Conservation (phyloP, 768 basidiomycete species). For the Pleurotus pulmonarius region DNA sequence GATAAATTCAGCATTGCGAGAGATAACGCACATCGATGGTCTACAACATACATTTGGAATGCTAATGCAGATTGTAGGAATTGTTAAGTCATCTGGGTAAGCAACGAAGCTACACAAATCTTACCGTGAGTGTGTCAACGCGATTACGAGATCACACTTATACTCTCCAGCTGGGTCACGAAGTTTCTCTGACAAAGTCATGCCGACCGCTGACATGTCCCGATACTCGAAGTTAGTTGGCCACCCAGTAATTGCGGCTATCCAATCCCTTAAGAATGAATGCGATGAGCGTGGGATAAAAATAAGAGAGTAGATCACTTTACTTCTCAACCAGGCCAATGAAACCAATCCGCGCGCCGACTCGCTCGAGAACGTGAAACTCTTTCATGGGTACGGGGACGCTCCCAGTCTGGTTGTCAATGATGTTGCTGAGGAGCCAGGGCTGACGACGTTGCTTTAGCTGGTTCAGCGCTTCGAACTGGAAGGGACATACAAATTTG, state of each 20-base stretch:
- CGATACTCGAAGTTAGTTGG: constrained; percentile 56
- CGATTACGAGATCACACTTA: not conserved
- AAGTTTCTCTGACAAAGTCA: constrained; percentile 47
- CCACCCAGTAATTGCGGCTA: constrained; percentile 63
- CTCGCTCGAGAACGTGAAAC: constrained; percentile 47
- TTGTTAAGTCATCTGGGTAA: too few relatives aligned
- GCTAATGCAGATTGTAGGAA: constrained; percentile 17
- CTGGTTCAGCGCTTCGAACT: not conserved
- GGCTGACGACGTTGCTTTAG: constrained; percentile 32
- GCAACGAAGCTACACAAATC: constrained; percentile 5
- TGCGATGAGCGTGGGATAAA: not conserved
- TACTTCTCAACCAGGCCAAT: constrained; percentile 67
- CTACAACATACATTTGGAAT: constrained; percentile 36
- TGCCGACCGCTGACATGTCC: constrained; percentile 55
- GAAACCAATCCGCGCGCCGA: constrained; percentile 55
- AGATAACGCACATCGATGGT: too few relatives aligned
- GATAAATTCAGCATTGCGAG: too few relatives aligned
- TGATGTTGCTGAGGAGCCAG: constrained; percentile 66
- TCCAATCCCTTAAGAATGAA: not conserved
- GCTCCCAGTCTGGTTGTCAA: constrained; percentile 44
- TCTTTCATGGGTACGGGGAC: constrained; percentile 48
- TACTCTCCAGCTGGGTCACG: constrained; percentile 37
- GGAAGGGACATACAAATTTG: constrained; percentile 54
- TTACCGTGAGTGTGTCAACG: constrained; percentile 35
- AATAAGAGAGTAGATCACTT: constrained; percentile 9